Evolutionary conservation across 2,329 filamentous ascomycete species (phyloP), one percentile per base, ranked within the genome.

Genomic region (Talaromyces sp.): DNA sequence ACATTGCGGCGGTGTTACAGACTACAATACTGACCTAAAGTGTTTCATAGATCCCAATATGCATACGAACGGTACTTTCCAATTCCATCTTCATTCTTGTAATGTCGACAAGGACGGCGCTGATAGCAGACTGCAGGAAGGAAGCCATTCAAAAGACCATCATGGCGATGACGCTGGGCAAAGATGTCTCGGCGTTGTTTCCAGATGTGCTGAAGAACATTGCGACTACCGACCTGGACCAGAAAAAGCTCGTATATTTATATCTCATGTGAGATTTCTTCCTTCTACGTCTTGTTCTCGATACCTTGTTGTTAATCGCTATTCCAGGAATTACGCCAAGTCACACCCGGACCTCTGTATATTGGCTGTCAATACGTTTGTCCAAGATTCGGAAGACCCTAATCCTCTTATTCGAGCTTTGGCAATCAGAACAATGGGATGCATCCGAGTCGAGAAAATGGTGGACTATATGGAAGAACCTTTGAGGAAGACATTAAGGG

Each of bases 391-490:
- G 16, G 95, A 99, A 85, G 95, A 99, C 72, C 95, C 95, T 51
- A 99, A 99, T 73, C 95, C 95, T 14, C 85, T 99, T 28, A 92
- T 99, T 71, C 85, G 95, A 82, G 95, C 95, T 57, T 84, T 99
- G 57, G 95, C 95, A 60, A 96, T 99, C 75, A 87, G 95, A 70
- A 99, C 95, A 36, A 99, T 99, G 95, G 95, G 95, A 47, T 98
- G 95, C 73, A 98, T 99, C 70, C 84, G 95, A 61, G 95, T 99
- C 61, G 95, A 98, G 69, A 99, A 99, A 79, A 99, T 99, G 92
- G 92, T 98, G 67, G 95, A 99, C 75, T 99, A 99, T 76, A 98
- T 99, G 94, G 95, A 98, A 76, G 95, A 99, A 72, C 95, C 95
- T 14, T 79, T 99, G 65, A 87, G 95, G 69, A 99, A 99, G 81